Base-by-base conservation (phyloP, 192 early-diverging fungal species). In the Coemansia sp. region DNA sequence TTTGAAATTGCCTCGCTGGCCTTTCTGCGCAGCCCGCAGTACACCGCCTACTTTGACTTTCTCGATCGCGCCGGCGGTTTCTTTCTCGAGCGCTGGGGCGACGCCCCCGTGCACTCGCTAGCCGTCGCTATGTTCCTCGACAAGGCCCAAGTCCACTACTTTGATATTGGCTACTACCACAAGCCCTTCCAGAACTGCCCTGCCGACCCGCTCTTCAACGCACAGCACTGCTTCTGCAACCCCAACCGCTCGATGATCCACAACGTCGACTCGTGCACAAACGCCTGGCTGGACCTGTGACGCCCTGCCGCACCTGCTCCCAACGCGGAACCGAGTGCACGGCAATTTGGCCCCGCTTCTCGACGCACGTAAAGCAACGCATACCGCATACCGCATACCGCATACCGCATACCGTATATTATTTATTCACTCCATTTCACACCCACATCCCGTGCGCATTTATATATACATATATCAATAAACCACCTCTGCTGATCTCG, bases 1-100 rank as follows among this genome's bases (percentile, higher is more conserved):
- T 89, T 93, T 55, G 89, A 93, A 72, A 86, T 92, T 35, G 74
- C 64, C 0, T 55, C 71, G 38, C 56, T 87, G 26, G 69, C 78
- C 19, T 72, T 88, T 40, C 84, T 81, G 76, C 64, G 85, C 53
- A 72, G 69, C 24, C 69, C 76, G 65, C 37, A 53, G 8, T 85
- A 85, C 49, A 20, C 50, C 17, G 58, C 61, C 10, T 86, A 61
- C 52, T 86, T 85, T 52, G 58, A 83, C 13, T 68, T 55, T 52
- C 60, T 85, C 17, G 84, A 85, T 49, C 45, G 65, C 6, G 57
- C 53, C 10, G 84, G 84, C 33, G 80, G 80, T 8, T 83, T 84
- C 51, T 86, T 72, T 40, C 75, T 82, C 44, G 82, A 80, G 57
- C 41, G 80, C 27, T 81, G 69, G 61, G 69, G 58, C 17, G 69